These are phyloP conservation scores for Candida schatavii DNA, from an alignment of 805 yeast genomes.

Conservation along the genomic window DNA sequence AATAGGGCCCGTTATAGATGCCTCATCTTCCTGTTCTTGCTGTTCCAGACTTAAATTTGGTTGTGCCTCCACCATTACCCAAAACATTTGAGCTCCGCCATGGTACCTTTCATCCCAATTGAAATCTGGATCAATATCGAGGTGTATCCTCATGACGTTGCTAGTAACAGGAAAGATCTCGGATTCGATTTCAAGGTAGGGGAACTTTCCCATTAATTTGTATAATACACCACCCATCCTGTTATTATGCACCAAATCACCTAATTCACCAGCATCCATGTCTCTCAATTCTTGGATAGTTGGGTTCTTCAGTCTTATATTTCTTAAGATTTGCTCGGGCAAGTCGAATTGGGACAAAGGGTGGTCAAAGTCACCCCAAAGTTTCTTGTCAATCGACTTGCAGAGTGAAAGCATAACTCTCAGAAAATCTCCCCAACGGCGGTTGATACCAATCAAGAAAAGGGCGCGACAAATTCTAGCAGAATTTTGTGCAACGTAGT, in stretches of 20 bases:
- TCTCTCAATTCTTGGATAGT: conserved; percentile 72
- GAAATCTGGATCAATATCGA: conserved; percentile 70
- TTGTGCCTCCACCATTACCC: conserved; percentile 85
- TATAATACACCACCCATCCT: conserved; percentile 67
- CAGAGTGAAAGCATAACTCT: conserved; percentile 75
- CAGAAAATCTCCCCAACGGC: conserved; percentile 88
- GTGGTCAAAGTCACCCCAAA: conserved; percentile 83
- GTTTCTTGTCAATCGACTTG: conserved; percentile 76
- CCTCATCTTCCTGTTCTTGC: not conserved
- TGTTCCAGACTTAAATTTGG: not conserved
- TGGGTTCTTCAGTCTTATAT: conserved; percentile 61
- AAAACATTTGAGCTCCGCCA: conserved; percentile 81
- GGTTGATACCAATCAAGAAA: conserved; percentile 78
- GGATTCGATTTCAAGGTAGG: conserved; percentile 68
- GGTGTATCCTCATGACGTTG: conserved; percentile 79
- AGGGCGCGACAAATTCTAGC: conserved; percentile 91
- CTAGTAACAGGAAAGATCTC: conserved; percentile 87
- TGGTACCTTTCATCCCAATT: conserved; percentile 81
- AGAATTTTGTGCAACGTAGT: conserved; percentile 93
- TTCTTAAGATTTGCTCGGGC: conserved; percentile 61
- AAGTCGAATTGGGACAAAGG: conserved; percentile 86
- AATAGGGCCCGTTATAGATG: not conserved
- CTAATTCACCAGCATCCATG: conserved; percentile 71
- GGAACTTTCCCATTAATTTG: conserved; percentile 66
- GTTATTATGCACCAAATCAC: conserved; percentile 83